Evolutionary conservation across 2,329 filamentous ascomycete genomes (phyloP).

Genomic region (Teratosphaeria nubilosa): DNA sequence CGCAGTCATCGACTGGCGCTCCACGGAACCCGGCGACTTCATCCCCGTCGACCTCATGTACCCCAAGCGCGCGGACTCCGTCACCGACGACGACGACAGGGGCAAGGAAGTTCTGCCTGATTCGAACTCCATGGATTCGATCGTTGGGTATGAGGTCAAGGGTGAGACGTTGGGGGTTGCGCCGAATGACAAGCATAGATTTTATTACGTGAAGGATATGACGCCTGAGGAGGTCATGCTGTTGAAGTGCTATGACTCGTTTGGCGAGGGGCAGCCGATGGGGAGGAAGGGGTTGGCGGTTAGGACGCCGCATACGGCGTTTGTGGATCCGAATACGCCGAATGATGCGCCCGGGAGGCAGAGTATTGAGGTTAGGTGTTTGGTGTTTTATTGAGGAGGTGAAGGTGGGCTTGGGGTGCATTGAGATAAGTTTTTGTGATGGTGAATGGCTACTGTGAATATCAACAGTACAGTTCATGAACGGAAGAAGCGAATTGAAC

Average conservation of each 20-base stretch:
- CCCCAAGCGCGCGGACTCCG: constrained; percentile 36
- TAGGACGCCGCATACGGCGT: constrained; percentile 62
- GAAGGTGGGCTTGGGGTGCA: neutral
- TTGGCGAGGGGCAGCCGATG: constrained; percentile 31
- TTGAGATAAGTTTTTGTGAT: neutral
- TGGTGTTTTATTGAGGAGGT: constrained; percentile 54
- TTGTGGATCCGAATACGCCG: constrained; percentile 63
- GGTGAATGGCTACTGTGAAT: neutral
- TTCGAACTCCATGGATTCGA: constrained; percentile 35
- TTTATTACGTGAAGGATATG: constrained; percentile 61
- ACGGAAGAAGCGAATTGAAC: neutral
- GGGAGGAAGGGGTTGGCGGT: constrained; percentile 31
- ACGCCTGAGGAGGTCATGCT: constrained; percentile 45
- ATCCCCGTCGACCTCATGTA: constrained; percentile 54
- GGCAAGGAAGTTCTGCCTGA: constrained; percentile 50
- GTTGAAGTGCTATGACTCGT: constrained; percentile 41
- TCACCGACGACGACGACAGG: constrained; percentile 41
- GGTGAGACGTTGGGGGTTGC: constrained; percentile 54
- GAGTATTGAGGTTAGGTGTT: constrained; percentile 77
- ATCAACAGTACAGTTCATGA: neutral
- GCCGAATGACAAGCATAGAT: constrained; percentile 48
- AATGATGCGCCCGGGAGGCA: constrained; percentile 62
- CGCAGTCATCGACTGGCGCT: constrained; percentile 56
- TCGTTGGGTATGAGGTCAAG: constrained; percentile 51
- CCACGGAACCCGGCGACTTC: constrained; percentile 48